Conservation (phyloP, 441 rosid species). For the Croton setiger region DNA sequence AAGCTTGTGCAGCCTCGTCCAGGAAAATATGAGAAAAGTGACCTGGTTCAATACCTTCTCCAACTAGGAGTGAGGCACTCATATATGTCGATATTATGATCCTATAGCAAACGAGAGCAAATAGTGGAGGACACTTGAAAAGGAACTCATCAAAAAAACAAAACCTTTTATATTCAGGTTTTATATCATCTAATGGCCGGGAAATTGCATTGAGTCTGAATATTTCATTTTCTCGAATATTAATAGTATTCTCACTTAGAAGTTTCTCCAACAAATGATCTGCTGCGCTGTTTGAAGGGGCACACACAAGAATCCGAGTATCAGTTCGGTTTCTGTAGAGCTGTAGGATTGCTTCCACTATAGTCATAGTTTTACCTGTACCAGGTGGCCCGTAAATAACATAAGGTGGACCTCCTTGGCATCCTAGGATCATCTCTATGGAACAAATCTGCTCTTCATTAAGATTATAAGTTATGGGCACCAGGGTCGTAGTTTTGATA, state of each 20-base stretch:
- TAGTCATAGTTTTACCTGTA: constrained; percentile 58
- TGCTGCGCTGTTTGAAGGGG: constrained; percentile 68
- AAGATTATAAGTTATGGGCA: constrained; percentile 35
- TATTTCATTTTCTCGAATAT: constrained; percentile 40
- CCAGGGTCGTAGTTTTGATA: constrained; percentile 26
- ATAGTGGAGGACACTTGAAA: constrained; percentile 49
- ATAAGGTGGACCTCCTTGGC: constrained; percentile 61
- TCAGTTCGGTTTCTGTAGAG: constrained; percentile 26
- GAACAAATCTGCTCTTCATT: constrained; percentile 55
- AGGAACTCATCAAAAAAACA: constrained; percentile 39
- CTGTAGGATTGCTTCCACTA: constrained; percentile 56
- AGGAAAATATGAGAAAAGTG: constrained; percentile 89
- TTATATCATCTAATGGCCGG: constrained; percentile 54
- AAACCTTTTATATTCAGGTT: constrained; percentile 33
- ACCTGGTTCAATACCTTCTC: constrained; percentile 55
- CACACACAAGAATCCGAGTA: constrained; percentile 52
- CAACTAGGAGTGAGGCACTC: constrained; percentile 64
- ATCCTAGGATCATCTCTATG: constrained; percentile 48
- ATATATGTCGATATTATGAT: constrained; percentile 72
- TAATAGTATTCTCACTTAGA: constrained; percentile 28
- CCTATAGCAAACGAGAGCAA: constrained; percentile 43
- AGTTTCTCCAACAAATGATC: constrained; percentile 55
- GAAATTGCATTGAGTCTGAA: constrained; percentile 58
- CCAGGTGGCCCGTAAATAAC: constrained; percentile 69
- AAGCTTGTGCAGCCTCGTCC: constrained; percentile 96